Evolutionary conservation across 1,284 basidiomycete genomes (phyloP), one percentile per base, ranked within the genome.

Genomic region (Trichosporon coremiiforme): DNA sequence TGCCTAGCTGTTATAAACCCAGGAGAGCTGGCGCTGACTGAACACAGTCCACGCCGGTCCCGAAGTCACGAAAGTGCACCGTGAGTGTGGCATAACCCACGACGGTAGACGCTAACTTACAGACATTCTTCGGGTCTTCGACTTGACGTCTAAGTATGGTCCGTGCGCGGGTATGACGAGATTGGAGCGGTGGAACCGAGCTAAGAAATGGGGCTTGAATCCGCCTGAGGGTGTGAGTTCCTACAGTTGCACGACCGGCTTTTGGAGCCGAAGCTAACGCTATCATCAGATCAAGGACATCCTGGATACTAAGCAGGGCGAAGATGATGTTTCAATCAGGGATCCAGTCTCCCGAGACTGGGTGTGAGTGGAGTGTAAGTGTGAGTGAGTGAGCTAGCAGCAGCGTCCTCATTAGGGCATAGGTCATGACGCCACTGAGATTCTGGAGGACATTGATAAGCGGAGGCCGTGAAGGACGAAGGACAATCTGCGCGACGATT

Each of bases 131-230:
- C 88, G 91, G 1, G 87, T 90, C 1, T 95, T 94, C 75, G 93
- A 95, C 80, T 83, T 91, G 88, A 89, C 90, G 0, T 89, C 90
- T 69, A 89, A 93, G 74, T 96, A 90, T 78, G 94, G 94, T 0
- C 94, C 94, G 1, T 94, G 90, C 75, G 86, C 92, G 60, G 94
- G 94, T 1, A 87, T 95, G 63, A 88, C 89, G 13, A 88, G 94
- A 57, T 84, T 97, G 29, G 89, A 95, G 73, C 87, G 95, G 38
- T 98, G 94, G 93, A 88, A 96, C 76, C 86, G 95, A 50, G 95
- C 95, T 0, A 80, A 90, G 62, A 87, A 87, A 17, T 86, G 95
- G 60, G 94, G 93, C 6, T 85, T 97, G 25, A 87, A 91, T 67
- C 95, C 95, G 17, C 95, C 95, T 0, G 79, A 84, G 17, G 93